These are phyloP conservation scores for Fusarium dlaminii DNA, from an alignment of 2,329 filamentous ascomycete species.

Conservation along the genomic window DNA sequence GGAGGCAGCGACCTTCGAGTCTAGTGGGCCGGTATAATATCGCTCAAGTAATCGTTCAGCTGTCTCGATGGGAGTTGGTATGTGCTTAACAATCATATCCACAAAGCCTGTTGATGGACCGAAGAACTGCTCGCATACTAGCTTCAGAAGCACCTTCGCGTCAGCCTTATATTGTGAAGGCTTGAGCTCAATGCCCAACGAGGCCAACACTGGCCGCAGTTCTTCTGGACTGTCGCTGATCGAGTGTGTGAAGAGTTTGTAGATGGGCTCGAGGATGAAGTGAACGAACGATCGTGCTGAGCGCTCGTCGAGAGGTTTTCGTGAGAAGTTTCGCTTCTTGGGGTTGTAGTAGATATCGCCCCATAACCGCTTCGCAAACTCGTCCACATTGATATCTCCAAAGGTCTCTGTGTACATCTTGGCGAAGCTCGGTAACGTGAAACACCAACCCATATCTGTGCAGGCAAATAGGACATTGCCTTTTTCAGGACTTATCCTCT, in stretches of 20 bases:
- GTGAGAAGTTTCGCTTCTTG: slow-evolving; percentile 86
- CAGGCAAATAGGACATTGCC: slow-evolving; percentile 98
- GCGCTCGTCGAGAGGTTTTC: slow-evolving; percentile 82
- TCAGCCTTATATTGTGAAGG: slow-evolving; percentile 92
- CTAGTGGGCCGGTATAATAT: slow-evolving; percentile 91
- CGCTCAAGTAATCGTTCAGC: slow-evolving; percentile 80
- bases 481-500: slow-evolving; percentile 91
- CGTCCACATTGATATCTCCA: slow-evolving; percentile 79
- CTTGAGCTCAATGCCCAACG: slow-evolving; percentile 86
- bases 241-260: slow-evolving; percentile 96
- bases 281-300: slow-evolving; percentile 90
- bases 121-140: slow-evolving; percentile 96
- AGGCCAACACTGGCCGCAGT: slow-evolving; percentile 79
- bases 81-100: slow-evolving; percentile 91
- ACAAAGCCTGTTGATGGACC: slow-evolving; percentile 90
- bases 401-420: slow-evolving; percentile 96
- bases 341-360: slow-evolving; percentile 98
- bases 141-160: slow-evolving; percentile 85
- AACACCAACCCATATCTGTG: slow-evolving; percentile 94
- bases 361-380: slow-evolving; percentile 90
- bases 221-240: slow-evolving; percentile 91
- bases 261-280: slow-evolving; percentile 95
- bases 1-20: slow-evolving; percentile 80
- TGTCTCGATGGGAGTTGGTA: slow-evolving; percentile 86
- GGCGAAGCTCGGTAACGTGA: slow-evolving; percentile 92